Evolutionary conservation across 805 yeast species (phyloP).

Genomic region (Pichia thaimueangensis): DNA sequence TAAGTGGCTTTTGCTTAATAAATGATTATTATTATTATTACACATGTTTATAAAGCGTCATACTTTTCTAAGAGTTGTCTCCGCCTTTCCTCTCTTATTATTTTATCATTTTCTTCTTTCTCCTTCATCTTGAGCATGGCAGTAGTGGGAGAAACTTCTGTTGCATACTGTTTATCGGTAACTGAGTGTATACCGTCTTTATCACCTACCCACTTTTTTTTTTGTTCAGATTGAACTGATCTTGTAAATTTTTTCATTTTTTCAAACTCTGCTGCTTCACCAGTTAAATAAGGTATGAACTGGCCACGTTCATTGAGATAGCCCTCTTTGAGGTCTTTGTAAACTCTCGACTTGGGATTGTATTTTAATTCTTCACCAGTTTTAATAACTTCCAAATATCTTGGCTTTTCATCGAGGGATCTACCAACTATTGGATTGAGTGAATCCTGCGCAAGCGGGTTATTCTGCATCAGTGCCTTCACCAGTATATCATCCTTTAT

Average conservation of each 20-base stretch:
- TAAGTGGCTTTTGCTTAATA: no score
- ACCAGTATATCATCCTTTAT: constrained; percentile 25
- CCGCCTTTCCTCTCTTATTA: constrained; percentile 26
- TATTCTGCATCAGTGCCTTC: constrained; percentile 8
- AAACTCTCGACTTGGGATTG: constrained; percentile 48
- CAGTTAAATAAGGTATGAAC: constrained; percentile 49
- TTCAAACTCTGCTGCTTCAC: constrained; percentile 51
- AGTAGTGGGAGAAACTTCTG: constrained; percentile 43
- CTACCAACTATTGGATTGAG: constrained; percentile 41
- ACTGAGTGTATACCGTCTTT: constrained; percentile 14
- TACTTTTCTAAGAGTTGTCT: constrained; percentile 33
- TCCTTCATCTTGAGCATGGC: constrained; percentile 33
- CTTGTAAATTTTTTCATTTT: constrained; percentile 41
- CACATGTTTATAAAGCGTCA: constrained; percentile 25
- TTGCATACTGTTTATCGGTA: constrained; percentile 22
- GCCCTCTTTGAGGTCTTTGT: constrained; percentile 28
- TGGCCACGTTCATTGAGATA: constrained; percentile 33
- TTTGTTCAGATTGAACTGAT: constrained; percentile 17
- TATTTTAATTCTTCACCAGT: constrained; percentile 38
- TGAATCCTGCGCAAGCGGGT: constrained; percentile 15
- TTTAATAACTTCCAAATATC: constrained; percentile 49
- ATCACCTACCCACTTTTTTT: constrained; percentile 15
- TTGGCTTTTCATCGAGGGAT: constrained; percentile 71
- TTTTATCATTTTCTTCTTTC: constrained; percentile 26
- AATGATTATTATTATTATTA: no score